Evolutionary conservation across 177 flowering plant genomes (phyloP).

Genomic region (Vitis hybrid): DNA sequence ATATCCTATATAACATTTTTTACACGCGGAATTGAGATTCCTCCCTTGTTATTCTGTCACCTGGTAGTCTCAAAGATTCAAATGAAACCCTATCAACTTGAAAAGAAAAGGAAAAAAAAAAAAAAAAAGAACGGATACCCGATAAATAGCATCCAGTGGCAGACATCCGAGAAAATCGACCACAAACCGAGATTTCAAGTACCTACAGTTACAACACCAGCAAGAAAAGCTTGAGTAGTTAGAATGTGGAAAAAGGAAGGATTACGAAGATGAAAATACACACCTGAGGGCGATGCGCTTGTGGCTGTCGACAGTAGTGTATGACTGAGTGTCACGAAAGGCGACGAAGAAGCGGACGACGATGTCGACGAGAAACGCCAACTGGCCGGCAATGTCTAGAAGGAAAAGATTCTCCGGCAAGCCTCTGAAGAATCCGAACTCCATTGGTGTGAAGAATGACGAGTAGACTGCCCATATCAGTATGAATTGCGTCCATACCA

Average conservation of each 20-base stretch:
- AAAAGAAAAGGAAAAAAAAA: neutral
- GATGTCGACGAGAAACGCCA: slow-evolving; percentile 66
- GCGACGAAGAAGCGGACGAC: slow-evolving; percentile 58
- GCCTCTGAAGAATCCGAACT: slow-evolving; percentile 83
- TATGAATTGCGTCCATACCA: slow-evolving; percentile 57
- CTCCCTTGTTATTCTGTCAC: too few species aligned
- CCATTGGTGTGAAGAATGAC: slow-evolving; percentile 77
- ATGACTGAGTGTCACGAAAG: slow-evolving; percentile 54
- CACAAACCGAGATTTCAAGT: slow-evolving; percentile 58
- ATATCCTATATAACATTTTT: too few species aligned
- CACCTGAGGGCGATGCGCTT: slow-evolving; percentile 59
- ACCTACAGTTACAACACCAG: slow-evolving; percentile 33
- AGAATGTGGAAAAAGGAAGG: neutral
- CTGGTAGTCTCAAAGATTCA: neutral
- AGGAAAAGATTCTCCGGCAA: slow-evolving; percentile 57
- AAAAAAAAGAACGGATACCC: slow-evolving; percentile 27
- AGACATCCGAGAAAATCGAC: slow-evolving; percentile 67
- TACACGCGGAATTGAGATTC: too few species aligned
- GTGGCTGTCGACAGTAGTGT: slow-evolving; percentile 43
- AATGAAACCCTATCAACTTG: neutral
- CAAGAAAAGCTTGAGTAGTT: neutral
- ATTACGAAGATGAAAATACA: too few species aligned
- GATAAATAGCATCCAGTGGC: slow-evolving; percentile 74
- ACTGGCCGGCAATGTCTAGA: slow-evolving; percentile 72
- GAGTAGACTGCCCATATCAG: slow-evolving; percentile 80